Base-by-base conservation (phyloP, 371 early-diverging fungal species). In the Choanephora cucurbitarum region DNA sequence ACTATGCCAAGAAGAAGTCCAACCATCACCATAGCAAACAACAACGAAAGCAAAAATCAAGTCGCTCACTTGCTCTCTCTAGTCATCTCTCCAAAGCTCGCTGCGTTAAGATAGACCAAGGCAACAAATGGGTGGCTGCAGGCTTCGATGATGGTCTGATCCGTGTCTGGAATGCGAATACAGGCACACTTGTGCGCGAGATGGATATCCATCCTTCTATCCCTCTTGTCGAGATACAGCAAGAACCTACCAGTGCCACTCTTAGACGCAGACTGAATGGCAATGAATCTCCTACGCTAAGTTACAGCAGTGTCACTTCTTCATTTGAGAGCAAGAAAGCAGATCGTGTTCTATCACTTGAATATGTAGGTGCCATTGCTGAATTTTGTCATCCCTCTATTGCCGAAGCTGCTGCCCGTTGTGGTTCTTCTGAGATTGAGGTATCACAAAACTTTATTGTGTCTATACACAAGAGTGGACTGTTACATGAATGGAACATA, bases 401-500 rank as follows among this genome's bases (percentile, higher is more conserved):
- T n/a, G 52, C 62, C 14, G 58, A 61, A 58, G 58, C 48, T 9
- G 62, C 55, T 24, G 55, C 52, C 33, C 44, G 49, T n/a, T 46
- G 47, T 40, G 19, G 44, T 0, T 5, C 32, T 5, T 24, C 44
- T 2, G 24, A 48, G 9, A 44, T 17, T 13, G 28, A 44, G 14
- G 44, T 52, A n/a, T 52, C 52, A 18, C 69, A 66, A 40, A 63
- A 55, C 18, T 64, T 48, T 31, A 22, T 72, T 5, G 52, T 72
- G 13, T 60, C 66, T 22, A 64, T 43, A 15, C 63, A 72, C 49
- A 65, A 55, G 19, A 66, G 64, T 13, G 66, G 69, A 0, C 10
- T 40, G 15, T 14, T 72, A 2, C 60, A 58, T 24, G 73, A 72
- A 57, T 72, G 73, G 73, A 46, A 66, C 24, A 54, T 72, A 9